These are phyloP conservation scores for Aspergillus pseudoterreus DNA, from an alignment of 2,329 filamentous ascomycete species.

Conservation along the genomic window DNA sequence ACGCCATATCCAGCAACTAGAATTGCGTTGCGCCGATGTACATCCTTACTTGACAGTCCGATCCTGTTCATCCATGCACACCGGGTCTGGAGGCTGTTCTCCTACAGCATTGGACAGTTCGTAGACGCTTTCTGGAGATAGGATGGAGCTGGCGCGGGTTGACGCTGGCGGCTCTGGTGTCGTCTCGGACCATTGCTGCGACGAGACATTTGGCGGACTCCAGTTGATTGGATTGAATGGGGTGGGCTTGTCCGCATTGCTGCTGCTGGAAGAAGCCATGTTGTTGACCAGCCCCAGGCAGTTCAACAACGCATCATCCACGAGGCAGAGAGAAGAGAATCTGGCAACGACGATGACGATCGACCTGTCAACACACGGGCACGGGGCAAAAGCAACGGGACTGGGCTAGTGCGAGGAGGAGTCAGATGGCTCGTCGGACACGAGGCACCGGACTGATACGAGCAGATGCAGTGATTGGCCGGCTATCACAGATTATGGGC, in stretches of 20 bases:
- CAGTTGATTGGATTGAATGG: slow-evolving; percentile 9
- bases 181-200: background rate
- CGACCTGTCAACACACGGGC: background rate
- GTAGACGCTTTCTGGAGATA: slow-evolving; percentile 3
- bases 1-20: slow-evolving; percentile 3
- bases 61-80: slow-evolving; percentile 8
- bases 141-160: slow-evolving; percentile 1
- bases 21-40: background rate
- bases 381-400: background rate
- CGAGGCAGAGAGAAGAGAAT: background rate
- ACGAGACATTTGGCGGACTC: slow-evolving; percentile 1
- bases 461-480: background rate
- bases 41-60: slow-evolving; percentile 16
- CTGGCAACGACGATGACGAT: background rate
- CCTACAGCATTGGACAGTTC: background rate
- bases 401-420: background rate
- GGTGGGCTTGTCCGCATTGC: slow-evolving; percentile 3
- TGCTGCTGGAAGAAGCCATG: slow-evolving; percentile 9
- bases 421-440: background rate
- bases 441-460: background rate
- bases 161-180: slow-evolving; percentile 2
- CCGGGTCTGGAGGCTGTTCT: background rate
- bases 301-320: background rate
- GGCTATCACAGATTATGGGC: background rate
- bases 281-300: background rate